Conservation (phyloP, 768 basidiomycete species). For the Leccinum uliginosum region DNA sequence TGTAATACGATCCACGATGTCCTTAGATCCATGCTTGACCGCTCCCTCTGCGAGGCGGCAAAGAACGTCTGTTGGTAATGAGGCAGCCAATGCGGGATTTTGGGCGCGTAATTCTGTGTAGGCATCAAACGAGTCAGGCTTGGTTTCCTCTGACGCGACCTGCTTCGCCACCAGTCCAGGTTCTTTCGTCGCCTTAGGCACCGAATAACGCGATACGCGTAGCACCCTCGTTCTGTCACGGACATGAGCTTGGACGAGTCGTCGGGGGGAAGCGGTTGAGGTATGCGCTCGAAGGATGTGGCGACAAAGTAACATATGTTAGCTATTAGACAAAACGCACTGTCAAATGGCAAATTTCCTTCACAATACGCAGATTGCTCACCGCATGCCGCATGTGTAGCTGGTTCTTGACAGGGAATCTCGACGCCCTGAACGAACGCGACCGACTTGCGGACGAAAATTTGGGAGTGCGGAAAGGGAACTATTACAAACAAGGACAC, state of each 20-base stretch:
- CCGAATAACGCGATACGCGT: conserved; percentile 26
- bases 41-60: conserved; percentile 29
- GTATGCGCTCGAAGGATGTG: conserved; percentile 47
- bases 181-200: conserved; percentile 17
- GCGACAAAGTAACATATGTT: conserved; percentile 78
- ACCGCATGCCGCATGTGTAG: conserved; percentile 55
- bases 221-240: conserved; percentile 14
- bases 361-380: conserved; percentile 14
- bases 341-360: background rate
- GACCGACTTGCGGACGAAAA: conserved; percentile 23
- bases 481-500: conserved; percentile 23
- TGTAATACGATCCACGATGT: conserved; percentile 36
- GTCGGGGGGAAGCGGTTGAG: conserved; percentile 27
- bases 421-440: conserved; percentile 27
- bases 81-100: conserved; percentile 18
- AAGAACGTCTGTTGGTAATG: conserved; percentile 27
- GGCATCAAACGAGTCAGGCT: conserved; percentile 26
- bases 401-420: conserved; percentile 25
- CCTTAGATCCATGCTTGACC: conserved; percentile 26
- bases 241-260: conserved; percentile 18
- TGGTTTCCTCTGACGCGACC: conserved; percentile 10
- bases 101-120: conserved; percentile 25
- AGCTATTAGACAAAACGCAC: conserved; percentile 35
- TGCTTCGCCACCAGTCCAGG: conserved; percentile 8
- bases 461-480: conserved; percentile 17